A percentile compares a stretch with the other conserved stretches of the same genome.
These are phyloP conservation scores for Chytridiales sp. DNA, from an alignment of 371 early-diverging fungal genomes.

Conservation along the genomic window DNA sequence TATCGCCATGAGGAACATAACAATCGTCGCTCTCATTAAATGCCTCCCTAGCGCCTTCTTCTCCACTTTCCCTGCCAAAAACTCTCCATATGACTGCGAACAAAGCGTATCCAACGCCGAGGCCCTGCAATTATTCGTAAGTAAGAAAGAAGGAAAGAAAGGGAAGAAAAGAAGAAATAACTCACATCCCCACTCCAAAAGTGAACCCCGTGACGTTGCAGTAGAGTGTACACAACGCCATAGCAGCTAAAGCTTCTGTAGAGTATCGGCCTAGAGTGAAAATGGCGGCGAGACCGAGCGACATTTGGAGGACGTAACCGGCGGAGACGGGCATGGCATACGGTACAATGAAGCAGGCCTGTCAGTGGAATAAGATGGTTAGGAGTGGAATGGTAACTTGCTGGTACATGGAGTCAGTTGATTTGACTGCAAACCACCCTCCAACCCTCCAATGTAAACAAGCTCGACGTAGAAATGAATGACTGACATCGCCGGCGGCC, in stretches of 20 bases:
- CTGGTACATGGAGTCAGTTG: no score
- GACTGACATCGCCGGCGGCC: no score
- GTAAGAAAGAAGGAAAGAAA: no score
- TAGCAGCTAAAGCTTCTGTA: slow-evolving; percentile 71
- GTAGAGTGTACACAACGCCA: slow-evolving; percentile 75
- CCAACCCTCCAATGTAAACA: no score
- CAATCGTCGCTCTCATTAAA: slow-evolving; percentile 78
- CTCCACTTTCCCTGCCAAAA: neutral
- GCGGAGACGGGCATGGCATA: slow-evolving; percentile 37
- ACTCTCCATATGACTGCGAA: slow-evolving; percentile 66
- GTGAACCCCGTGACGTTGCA: slow-evolving; percentile 82
- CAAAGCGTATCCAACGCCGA: slow-evolving; percentile 88
- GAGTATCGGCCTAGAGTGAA: slow-evolving; percentile 41
- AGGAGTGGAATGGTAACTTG: no score
- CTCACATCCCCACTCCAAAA: slow-evolving; percentile 61
- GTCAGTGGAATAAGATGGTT: no score
- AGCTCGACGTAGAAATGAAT: no score
- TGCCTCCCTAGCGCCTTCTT: slow-evolving; percentile 59
- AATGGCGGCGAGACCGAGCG: slow-evolving; percentile 15
- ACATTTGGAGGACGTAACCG: slow-evolving; percentile 26
- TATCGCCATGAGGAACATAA: slow-evolving; percentile 62
- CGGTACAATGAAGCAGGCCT: slow-evolving; percentile 17
- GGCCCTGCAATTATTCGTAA: no score
- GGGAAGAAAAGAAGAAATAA: no score
- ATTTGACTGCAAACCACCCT: no score